Base-by-base conservation (phyloP, 139 green algal genomes). In the Mychonastes homosphaera region DNA sequence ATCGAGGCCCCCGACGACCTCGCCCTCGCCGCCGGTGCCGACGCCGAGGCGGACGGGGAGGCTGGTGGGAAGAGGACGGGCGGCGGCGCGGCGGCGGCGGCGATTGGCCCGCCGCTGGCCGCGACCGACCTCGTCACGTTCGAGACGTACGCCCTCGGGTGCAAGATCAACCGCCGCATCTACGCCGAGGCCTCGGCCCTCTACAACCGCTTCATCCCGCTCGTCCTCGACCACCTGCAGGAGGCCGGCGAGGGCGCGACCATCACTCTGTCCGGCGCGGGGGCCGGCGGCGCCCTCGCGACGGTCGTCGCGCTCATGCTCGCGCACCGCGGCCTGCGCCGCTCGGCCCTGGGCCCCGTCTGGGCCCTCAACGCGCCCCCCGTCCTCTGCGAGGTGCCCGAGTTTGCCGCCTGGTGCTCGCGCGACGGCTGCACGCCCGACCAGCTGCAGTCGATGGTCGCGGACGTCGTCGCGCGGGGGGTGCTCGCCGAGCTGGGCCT, bases 191-290 rank as follows among this genome's bases (percentile, higher is more conserved):
- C 67, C 4, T 49, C 47, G 6, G 60, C 60, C 9, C 48, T 74
- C 27, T 74, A 69, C 55, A 53, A 57, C 34, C 26, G 57, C 16
- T 69, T 73, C 59, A 61, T 73, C 54, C 67, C 67, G 10, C 47
- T 74, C 26, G 19, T 74, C 26, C 60, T 74, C 40, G 60, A 74
- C 30, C 53, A 57, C 27, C 29, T 74, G 39, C 54, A 74, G 54
- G 46, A 58, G 24, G 9, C n/a, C 3, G 23, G 38, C 10, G 60
- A 60, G 0, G 1, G n/a, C 0, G 67, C 40, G 8, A 47, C 33
- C 35, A 38, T 74, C n/a, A 53, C 45, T 53, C 64, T 74, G 39
- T 57, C 36, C 1, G 67, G 67, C 12, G 34, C 51, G 30, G 67
- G 60, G 19, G 49, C 69, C 7, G 67, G 67, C 40, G 67, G 67